phyloP scores from a whole-genome alignment of 2,329 filamentous ascomycete species.

The Exophiala sp. region DNA sequence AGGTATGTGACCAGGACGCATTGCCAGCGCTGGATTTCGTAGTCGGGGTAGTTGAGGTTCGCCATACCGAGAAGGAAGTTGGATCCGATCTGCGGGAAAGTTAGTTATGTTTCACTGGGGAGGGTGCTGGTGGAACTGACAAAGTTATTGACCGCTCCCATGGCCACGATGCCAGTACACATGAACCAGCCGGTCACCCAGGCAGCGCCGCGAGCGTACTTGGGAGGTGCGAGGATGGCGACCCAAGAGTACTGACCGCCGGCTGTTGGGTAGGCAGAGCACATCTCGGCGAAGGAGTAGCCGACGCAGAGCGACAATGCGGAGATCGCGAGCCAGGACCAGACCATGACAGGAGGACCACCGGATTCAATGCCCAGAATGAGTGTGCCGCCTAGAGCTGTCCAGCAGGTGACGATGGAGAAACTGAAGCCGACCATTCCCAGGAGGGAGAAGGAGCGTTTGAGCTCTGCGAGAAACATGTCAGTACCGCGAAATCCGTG shows the following conservation, averaged over 20 bases:
- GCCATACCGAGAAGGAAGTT: slow-evolving; percentile 56
- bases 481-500: too few relatives aligned
- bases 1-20: slow-evolving; percentile 53
- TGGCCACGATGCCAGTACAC: slow-evolving; percentile 40
- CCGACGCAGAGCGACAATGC: slow-evolving; percentile 52
- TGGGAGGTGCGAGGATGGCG: slow-evolving; percentile 52
- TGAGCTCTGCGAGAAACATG: slow-evolving; percentile 51
- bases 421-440: slow-evolving; percentile 61
- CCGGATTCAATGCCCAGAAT: slow-evolving; percentile 55
- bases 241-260: slow-evolving; percentile 44
- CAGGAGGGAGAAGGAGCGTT: slow-evolving; percentile 53
- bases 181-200: slow-evolving; percentile 51
- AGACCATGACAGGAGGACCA: slow-evolving; percentile 59
- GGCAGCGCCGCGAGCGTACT: slow-evolving; percentile 42
- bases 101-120: slow-evolving; percentile 49
- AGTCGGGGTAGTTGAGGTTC: slow-evolving; percentile 51
- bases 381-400: slow-evolving; percentile 54
- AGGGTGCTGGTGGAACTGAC: slow-evolving; percentile 35
- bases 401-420: slow-evolving; percentile 58
- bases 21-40: slow-evolving; percentile 55
- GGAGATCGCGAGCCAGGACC: slow-evolving; percentile 54
- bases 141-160: slow-evolving; percentile 28
- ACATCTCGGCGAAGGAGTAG: slow-evolving; percentile 58
- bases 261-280: slow-evolving; percentile 48
- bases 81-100: slow-evolving; percentile 38